Evolutionary conservation across 805 yeast species (phyloP), one percentile per base, ranked within the genome.

Genomic region (Metschnikowia chrysomelidarum): DNA sequence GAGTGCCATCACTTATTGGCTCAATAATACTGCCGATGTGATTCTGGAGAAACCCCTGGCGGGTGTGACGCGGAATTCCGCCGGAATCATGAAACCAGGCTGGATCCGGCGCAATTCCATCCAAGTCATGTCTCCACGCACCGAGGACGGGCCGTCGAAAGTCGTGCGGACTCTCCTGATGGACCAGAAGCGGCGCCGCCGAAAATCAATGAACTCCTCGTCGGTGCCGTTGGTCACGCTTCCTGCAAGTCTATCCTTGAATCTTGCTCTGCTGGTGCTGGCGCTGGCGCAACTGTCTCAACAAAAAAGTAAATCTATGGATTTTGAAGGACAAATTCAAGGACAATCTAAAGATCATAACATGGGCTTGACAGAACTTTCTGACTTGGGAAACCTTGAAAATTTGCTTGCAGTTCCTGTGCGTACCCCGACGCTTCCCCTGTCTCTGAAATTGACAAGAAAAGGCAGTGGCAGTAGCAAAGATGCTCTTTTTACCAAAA

Each of bases 1-100:
- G 35, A 57, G 59, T 38, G 69, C 69, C 18, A 64, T 64, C 19
- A 51, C 59, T 12, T 53, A 54, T 38, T 64, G 71, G 71, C 47
- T 46, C 21, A 46, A 46, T 30, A 44, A 41, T 26, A 44, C 50
- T 7, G 42, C 42, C 4, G 35, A 35, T 15, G 47, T 45, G 11
- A 34, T 43, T 7, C 46, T 40, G 32, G 54, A 47, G 36, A 46
- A 46, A 25, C 41, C 36, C 10, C 40, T 31, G 15, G 46, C 40
- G 15, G 32, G 18, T 26, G 44, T 47, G 9, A 32, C 50, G 28
- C 53, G 44, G 11, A 57, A 58, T 29, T 62, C 62, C 6, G 57
- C 64, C 2, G 65, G 67, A 6, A 50, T 61, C 5, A 33, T 50
- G 36, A 61, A 59, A 40, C 42, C 51, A 12, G 27, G 36, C 24